Evolutionary conservation across 768 basidiomycete genomes (phyloP), one percentile per base, ranked within the genome.

Genomic region (Hydnum rufescens): DNA sequence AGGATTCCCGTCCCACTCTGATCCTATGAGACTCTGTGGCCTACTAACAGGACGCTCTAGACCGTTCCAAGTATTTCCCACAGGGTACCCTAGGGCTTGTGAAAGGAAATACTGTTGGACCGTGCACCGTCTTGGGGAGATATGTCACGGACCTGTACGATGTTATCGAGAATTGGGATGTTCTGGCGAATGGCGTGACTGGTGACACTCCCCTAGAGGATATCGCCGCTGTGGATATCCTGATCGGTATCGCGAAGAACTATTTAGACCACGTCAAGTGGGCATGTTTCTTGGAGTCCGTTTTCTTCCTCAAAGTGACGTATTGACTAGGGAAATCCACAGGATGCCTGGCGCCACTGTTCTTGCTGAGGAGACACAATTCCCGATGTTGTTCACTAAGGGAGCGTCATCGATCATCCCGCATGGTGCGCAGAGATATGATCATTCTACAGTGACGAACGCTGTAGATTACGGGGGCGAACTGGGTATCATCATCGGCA

Each of bases 391-490:
- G 52, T 63, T 63, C 57, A 63, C 62, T 28, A 63, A 63, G 52
- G 60, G 62, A 32, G 59, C 59, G 4, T 55, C 61, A 3, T 63
- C 62, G 3, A 63, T 63, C 48, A 51, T 63, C 31, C 57, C 54
- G 3, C 42, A 53, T 31, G 56, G 54, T 8, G 42, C 53, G 31
- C 51, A 39, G 4, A 61, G 62, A 36, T 59, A 60, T 49, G 56
- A 58, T 28, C 62, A 63, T 55, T 58, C 60, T 18, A 49, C 44
- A 29, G 57, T 60, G 8, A 62, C 62, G 8, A 26, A 55, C 25
- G 57, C 55, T 18, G 49, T 62, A n/a, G 62, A 63, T 50, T 63
- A 63, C 55, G 62, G 62, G 32, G 62, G 62, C 6, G 62, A 63
- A 53, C 52, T 63, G 25, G 62, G 58, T 1, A 55, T 63, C 42